Evolutionary conservation across 176 grass and related monocot genomes (phyloP).

Genomic region (Bolboschoenus planiculmis): DNA sequence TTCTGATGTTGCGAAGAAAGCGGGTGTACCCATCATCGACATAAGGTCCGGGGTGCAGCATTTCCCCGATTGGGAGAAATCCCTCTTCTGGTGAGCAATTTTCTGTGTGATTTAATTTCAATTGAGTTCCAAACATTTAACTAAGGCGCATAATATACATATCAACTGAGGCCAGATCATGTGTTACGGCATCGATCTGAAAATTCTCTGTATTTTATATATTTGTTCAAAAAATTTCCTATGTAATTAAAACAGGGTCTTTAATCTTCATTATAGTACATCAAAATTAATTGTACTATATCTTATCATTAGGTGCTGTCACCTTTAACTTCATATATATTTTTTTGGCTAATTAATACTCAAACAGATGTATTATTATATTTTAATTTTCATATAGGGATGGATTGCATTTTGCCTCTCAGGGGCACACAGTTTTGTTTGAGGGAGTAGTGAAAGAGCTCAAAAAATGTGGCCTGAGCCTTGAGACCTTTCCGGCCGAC

Average conservation of each 20-base stretch:
- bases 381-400: conserved; percentile 31
- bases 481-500: conserved; percentile 49
- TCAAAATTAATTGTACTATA: not conserved
- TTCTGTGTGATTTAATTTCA: not conserved
- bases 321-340: not conserved
- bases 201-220: too few species aligned
- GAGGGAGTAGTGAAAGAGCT: conserved; percentile 59
- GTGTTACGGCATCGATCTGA: too few species aligned
- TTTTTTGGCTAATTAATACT: too few species aligned
- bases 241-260: not conserved
- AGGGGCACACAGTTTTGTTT: conserved; percentile 53
- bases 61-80: conserved; percentile 49
- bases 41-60: conserved; percentile 59
- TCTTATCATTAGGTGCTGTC: not conserved
- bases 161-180: too few species aligned
- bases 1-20: conserved; percentile 29
- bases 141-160: not conserved
- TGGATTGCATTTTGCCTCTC: conserved; percentile 55
- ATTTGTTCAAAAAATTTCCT: not conserved
- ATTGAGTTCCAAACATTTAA: not conserved
- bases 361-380: too few species aligned
- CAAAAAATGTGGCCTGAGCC: conserved; percentile 29
- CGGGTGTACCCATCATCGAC: conserved; percentile 36
- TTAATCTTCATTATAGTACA: not conserved
- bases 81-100: conserved; percentile 35